Conservation (phyloP, 192 early-diverging fungal species). For the Rhizophagus clarus region DNA sequence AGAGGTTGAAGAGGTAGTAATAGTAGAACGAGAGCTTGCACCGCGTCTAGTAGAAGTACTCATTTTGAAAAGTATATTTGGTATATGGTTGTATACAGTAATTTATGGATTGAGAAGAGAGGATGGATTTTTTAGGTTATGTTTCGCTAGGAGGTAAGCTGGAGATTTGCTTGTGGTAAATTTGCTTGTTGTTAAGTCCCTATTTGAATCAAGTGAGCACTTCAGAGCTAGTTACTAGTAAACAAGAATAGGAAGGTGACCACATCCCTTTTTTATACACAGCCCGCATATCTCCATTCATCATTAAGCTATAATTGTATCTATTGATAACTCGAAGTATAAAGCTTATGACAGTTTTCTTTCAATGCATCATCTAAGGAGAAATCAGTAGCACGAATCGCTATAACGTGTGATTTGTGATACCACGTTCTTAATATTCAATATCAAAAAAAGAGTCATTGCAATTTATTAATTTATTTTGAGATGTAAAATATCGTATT, state of each 20-base stretch:
- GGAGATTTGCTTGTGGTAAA: constrained; percentile 6
- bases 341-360: not conserved
- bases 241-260: constrained; percentile 7
- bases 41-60: constrained; percentile 29
- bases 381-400: not conserved
- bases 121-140: not conserved
- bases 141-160: not conserved
- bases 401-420: not conserved
- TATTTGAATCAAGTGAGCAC: not conserved
- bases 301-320: constrained; percentile 1
- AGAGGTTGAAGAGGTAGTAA: constrained; percentile 22
- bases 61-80: not conserved
- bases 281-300: constrained; percentile 8
- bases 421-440: not conserved
- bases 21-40: constrained; percentile 12
- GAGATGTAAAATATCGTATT: not conserved
- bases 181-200: not conserved
- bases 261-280: constrained; percentile 12
- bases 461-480: not conserved
- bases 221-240: not conserved
- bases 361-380: not conserved
- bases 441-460: too few relatives aligned
- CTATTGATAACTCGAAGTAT: not conserved
- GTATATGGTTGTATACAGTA: not conserved
- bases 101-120: not conserved